These are phyloP conservation scores for Penicillium coprophilum DNA, from an alignment of 495 filamentous ascomycete species.

Conservation along the genomic window DNA sequence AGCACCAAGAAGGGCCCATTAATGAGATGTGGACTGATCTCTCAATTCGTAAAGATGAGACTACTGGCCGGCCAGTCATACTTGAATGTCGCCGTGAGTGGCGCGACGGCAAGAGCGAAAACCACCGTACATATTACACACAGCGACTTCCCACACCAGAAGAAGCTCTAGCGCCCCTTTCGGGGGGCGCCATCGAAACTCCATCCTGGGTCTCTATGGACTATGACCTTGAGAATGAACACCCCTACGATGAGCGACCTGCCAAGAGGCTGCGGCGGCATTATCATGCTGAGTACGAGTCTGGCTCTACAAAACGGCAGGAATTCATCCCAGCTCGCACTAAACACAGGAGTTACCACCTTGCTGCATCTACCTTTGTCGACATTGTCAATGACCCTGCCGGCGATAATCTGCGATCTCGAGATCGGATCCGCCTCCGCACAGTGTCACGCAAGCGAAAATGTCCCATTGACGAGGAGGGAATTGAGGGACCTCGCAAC, in stretches of 20 bases:
- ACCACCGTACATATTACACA: constrained; percentile 68
- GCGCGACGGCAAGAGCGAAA: constrained; percentile 57
- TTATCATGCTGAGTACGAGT: constrained; percentile 49
- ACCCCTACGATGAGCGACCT: constrained; percentile 39
- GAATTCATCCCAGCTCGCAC: constrained; percentile 59
- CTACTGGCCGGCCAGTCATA: constrained; percentile 58
- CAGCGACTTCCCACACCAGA: constrained; percentile 54
- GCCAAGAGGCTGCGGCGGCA: constrained; percentile 41
- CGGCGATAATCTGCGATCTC: constrained; percentile 34
- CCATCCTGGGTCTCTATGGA: constrained; percentile 5
- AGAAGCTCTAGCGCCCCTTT: constrained; percentile 17
- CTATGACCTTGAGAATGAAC: constrained; percentile 25
- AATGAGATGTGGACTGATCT: constrained; percentile 76
- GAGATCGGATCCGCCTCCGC: constrained; percentile 54
- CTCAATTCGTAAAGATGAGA: constrained; percentile 62
- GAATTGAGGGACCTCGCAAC: constrained; percentile 32
- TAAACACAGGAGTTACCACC: constrained; percentile 59
- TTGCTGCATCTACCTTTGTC: constrained; percentile 57
- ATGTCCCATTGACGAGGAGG: constrained; percentile 40
- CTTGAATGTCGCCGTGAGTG: constrained; percentile 74
- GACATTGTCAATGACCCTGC: constrained; percentile 64
- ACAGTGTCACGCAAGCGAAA: constrained; percentile 47
- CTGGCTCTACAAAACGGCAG: constrained; percentile 38
- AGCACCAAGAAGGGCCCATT: constrained; percentile 71
- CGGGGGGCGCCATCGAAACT: not conserved